Base-by-base conservation (phyloP, 2,329 filamentous ascomycete species). In the Pseudogymnoascus sp. region DNA sequence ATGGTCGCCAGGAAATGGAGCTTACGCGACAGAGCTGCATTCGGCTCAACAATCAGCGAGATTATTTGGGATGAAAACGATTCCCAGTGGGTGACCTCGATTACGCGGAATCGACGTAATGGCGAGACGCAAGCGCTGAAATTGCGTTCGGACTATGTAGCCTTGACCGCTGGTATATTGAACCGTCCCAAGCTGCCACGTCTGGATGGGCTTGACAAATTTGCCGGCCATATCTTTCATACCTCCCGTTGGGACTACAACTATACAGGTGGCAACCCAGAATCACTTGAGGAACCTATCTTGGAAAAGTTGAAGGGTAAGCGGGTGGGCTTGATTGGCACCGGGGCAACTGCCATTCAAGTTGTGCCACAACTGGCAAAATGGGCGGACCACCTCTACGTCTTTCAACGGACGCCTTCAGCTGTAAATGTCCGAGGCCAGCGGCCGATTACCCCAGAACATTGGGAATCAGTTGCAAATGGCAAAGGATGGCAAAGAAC, bases 401-500 rank as follows among this genome's bases (percentile, higher is more conserved):
- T 85, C n/a, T 77, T 85, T 67, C 82, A 85, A 68, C 78, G 82
- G 2, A 85, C 82, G 2, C 81, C 82, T 3, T 75, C 77, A 0
- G 71, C 72, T 0, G 73, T 81, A 4, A 73, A 74, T 22, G 66
- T 67, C 16, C 75, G 78, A 8, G 74, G 68, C 14, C 73, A 80
- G 59, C 66, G 70, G 4, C 62, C 70, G 1, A 82, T 77, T 0
- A 76, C 82, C 42, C 71, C 71, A 0, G 72, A 74, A 11, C 72
- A 76, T 59, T 84, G 76, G 73, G 67, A 41, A 58, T 41, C 41
- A 60, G 66, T 60, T 42, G 59, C 39, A 52, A 61, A 65, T 3
- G 65, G 70, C 12, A 67, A 70, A 2, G 82, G 82, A 4, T 86
- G 83, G 84, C 79, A 82, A 65, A 65, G 67, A 11, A 72, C 75